Conservation (phyloP, 1,139 yeast species). For the Pichia cactophila region DNA sequence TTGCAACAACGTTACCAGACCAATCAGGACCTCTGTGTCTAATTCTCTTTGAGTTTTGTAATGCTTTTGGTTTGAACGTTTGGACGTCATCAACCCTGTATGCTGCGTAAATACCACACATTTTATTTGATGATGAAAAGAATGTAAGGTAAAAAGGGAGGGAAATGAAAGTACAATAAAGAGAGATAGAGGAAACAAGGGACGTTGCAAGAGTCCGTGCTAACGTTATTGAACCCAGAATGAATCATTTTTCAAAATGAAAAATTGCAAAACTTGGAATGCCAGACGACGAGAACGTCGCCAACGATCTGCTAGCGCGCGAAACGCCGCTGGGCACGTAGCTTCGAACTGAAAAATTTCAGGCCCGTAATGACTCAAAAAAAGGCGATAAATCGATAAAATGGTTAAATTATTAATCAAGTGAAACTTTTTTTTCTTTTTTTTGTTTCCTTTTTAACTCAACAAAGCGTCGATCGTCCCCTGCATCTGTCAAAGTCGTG, state of each 20-base stretch:
- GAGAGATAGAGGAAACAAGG: not conserved
- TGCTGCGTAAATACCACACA: slow-evolving; percentile 99
- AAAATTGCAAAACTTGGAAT: too few species aligned
- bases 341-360: too few species aligned
- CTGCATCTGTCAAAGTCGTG: too few species aligned
- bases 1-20: slow-evolving; percentile 81
- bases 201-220: not conserved
- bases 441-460: too few species aligned
- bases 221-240: not conserved
- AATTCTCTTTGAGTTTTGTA: slow-evolving; percentile 82
- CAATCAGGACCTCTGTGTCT: slow-evolving; percentile 99
- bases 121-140: slow-evolving; percentile 25
- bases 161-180: not conserved
- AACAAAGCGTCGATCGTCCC: too few species aligned
- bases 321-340: too few species aligned
- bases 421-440: too few species aligned
- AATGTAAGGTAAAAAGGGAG: not conserved
- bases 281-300: too few species aligned
- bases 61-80: slow-evolving; percentile 76
- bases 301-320: too few species aligned
- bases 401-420: too few species aligned
- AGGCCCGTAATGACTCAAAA: too few species aligned
- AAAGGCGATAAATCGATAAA: too few species aligned
- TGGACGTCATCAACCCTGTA: slow-evolving; percentile 74
- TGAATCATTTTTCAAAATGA: not conserved